Percentiles rank a stretch among this genome's conserved stretches.
Conservation (phyloP, 2,329 filamentous ascomycete genomes). For the Penicillium sp. region DNA sequence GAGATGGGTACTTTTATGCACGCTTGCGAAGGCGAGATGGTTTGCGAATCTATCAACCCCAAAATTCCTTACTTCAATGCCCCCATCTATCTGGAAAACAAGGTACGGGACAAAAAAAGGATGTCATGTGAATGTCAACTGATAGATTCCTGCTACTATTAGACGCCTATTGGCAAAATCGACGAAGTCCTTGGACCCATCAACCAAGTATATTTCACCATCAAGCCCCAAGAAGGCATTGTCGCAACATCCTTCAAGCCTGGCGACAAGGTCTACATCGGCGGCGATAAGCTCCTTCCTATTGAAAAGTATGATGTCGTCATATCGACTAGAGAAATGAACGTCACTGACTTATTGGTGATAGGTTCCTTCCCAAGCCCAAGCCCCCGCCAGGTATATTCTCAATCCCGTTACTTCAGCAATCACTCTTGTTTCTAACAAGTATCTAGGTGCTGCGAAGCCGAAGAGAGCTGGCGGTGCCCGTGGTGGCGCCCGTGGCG, state of each 20-base stretch:
- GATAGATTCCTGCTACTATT: conserved; percentile 26
- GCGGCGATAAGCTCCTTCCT: conserved; percentile 89
- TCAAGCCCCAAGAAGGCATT: conserved; percentile 96
- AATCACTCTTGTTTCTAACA: conserved; percentile 25
- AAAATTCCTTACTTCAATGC: conserved; percentile 99
- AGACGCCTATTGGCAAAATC: conserved; percentile 91
- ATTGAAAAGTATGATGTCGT: conserved; percentile 70
- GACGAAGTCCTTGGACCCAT: conserved; percentile 97
- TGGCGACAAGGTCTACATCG: conserved; percentile 97
- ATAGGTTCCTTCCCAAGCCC: conserved; percentile 87
- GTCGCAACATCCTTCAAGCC: conserved; percentile 92
- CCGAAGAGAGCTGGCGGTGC: conserved; percentile 69
- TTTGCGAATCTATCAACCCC: conserved; percentile 91
- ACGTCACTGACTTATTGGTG: conserved; percentile 22
- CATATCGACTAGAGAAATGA: background rate
- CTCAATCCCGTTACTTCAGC: background rate
- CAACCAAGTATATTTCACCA: conserved; percentile 97
- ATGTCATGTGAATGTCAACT: background rate
- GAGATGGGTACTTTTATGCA: conserved; percentile 96
- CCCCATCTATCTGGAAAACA: conserved; percentile 98
- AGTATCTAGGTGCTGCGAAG: conserved; percentile 66
- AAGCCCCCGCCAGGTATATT: conserved; percentile 66
- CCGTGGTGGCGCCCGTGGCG: conserved; percentile 50
- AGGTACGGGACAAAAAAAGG: conserved; percentile 57
- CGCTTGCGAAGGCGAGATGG: conserved; percentile 95